Conservation (phyloP, 441 rosid genomes). For the Sinapis alba region DNA sequence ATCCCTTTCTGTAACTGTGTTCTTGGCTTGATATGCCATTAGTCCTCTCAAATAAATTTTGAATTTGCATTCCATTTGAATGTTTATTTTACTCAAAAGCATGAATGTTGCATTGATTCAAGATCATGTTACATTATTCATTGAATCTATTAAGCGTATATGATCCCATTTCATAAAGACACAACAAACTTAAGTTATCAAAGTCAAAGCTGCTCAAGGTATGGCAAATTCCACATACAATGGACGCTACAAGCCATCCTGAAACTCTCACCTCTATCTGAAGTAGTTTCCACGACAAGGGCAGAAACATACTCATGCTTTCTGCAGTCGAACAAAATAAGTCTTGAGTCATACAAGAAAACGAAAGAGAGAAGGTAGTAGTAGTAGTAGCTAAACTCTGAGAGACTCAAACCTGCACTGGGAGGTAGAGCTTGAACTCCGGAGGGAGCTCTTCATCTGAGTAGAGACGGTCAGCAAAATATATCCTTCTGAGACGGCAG, state of each 20-base stretch:
- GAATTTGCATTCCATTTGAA: background rate
- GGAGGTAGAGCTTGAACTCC: slow-evolving; percentile 88
- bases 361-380: background rate
- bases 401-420: slow-evolving; percentile 71
- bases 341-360: background rate
- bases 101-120: background rate
- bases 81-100: background rate
- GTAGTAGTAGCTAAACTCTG: slow-evolving; percentile 8
- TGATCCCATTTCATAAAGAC: background rate
- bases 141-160: background rate
- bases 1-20: slow-evolving; percentile 8
- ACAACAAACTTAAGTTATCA: background rate
- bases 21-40: slow-evolving; percentile 1
- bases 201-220: background rate
- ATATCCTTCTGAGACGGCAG: slow-evolving; percentile 87
- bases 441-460: slow-evolving; percentile 98
- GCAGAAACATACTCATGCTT: slow-evolving; percentile 27
- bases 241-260: slow-evolving; percentile 9
- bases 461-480: slow-evolving; percentile 90
- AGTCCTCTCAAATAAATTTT: background rate
- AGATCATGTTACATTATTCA: slow-evolving; percentile 5
- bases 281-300: background rate
- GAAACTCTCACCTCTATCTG: background rate
- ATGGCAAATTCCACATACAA: slow-evolving; percentile 8
- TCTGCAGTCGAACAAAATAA: slow-evolving; percentile 14